These are phyloP conservation scores for Pichia cephalocereana DNA, from an alignment of 805 yeast genomes.

Conservation along the genomic window DNA sequence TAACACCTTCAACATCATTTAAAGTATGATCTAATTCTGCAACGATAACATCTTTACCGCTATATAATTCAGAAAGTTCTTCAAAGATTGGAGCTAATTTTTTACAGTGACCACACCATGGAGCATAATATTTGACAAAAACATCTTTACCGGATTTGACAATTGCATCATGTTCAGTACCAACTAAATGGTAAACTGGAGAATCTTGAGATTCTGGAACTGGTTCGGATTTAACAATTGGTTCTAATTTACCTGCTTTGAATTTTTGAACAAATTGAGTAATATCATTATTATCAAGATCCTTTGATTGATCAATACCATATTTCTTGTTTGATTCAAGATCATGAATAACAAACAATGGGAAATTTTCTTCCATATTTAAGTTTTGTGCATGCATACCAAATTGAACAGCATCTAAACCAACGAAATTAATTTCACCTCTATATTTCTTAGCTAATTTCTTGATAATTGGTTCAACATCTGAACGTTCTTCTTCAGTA, in stretches of 20 bases:
- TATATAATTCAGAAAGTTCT: constrained; percentile 68
- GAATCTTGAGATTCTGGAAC: constrained; percentile 77
- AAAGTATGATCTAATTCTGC: constrained; percentile 86
- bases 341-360: constrained; percentile 86
- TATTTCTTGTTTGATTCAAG: constrained; percentile 59
- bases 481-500: constrained; percentile 54
- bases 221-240: constrained; percentile 77
- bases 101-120: constrained; percentile 98
- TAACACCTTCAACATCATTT: constrained; percentile 73
- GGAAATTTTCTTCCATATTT: constrained; percentile 78
- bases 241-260: constrained; percentile 53
- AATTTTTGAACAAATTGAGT: constrained; percentile 54
- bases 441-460: constrained; percentile 65
- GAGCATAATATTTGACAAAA: constrained; percentile 87
- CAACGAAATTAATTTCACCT: constrained; percentile 81
- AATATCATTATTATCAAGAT: constrained; percentile 45
- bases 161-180: constrained; percentile 67
- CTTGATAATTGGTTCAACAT: constrained; percentile 40
- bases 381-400: constrained; percentile 84
- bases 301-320: constrained; percentile 55
- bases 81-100: constrained; percentile 82
- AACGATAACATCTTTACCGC: constrained; percentile 50
- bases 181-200: constrained; percentile 65
- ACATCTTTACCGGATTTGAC: constrained; percentile 59
- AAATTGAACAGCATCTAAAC: constrained; percentile 69